Evolutionary conservation across 2,329 filamentous ascomycete species (phyloP).

Genomic region (Chaetothyriales sp.): DNA sequence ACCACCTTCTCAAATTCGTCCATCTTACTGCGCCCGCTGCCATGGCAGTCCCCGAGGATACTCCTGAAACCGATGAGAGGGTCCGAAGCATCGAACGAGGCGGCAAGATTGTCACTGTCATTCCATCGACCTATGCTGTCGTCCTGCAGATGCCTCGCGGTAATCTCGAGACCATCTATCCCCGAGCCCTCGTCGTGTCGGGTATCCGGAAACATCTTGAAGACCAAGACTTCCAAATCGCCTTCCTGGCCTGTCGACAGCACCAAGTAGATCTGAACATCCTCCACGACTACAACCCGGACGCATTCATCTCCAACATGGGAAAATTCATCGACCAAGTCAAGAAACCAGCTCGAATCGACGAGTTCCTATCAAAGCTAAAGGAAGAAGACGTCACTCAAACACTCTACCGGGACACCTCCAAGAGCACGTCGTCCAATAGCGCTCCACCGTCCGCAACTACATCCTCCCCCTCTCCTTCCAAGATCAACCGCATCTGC

Average conservation of each 20-base stretch:
- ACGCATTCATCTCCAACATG: constrained; percentile 68
- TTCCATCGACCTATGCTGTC: constrained; percentile 74
- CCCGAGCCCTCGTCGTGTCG: constrained; percentile 79
- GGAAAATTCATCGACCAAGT: constrained; percentile 71
- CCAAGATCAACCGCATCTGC: constrained; percentile 78
- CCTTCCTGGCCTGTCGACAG: constrained; percentile 76
- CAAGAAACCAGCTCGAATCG: constrained; percentile 66
- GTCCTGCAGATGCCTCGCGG: constrained; percentile 91
- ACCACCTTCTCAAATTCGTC: constrained; percentile 87
- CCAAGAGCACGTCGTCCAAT: constrained; percentile 12
- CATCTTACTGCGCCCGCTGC: constrained; percentile 45
- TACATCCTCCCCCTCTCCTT: constrained; percentile 6
- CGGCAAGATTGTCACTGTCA: constrained; percentile 71
- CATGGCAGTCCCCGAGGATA: constrained; percentile 62
- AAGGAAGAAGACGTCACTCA: constrained; percentile 83
- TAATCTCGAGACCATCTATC: constrained; percentile 89
- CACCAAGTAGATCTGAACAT: constrained; percentile 98
- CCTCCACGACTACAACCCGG: constrained; percentile 79
- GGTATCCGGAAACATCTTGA: constrained; percentile 75
- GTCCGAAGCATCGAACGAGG: constrained; percentile 87
- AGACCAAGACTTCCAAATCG: constrained; percentile 63
- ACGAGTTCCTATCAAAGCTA: constrained; percentile 78
- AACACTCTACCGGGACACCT: constrained; percentile 83
- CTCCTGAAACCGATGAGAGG: constrained; percentile 81
- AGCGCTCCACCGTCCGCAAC: constrained; percentile 3